Evolutionary conservation across 225 moss, liverwort and hornwort species (phyloP).

Genomic region (Antitrichia curtipendula): DNA sequence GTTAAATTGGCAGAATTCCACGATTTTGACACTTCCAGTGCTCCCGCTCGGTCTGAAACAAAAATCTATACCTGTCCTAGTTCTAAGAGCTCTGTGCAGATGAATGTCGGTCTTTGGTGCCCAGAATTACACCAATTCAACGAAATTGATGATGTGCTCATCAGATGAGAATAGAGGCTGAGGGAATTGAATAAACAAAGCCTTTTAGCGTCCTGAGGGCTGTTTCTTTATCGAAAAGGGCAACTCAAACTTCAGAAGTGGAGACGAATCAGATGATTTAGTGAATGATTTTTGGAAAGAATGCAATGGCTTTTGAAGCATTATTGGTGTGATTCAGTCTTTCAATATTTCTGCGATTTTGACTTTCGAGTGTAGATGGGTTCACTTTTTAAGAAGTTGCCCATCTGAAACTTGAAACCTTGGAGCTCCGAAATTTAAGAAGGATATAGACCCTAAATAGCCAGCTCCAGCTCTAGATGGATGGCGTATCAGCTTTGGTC

Average conservation of each 20-base stretch:
- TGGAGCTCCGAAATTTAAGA: background rate
- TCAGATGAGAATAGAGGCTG: background rate
- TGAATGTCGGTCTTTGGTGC: background rate
- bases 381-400: background rate
- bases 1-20: background rate
- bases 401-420: background rate
- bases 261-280: background rate
- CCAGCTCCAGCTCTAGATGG: background rate
- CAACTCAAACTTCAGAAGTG: background rate
- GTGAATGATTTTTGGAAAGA: too few species aligned
- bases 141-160: background rate
- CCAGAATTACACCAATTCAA: background rate
- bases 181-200: background rate
- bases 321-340: too few species aligned
- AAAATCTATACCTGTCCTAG: too few species aligned
- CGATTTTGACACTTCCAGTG: too few species aligned
- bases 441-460: background rate
- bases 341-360: too few species aligned
- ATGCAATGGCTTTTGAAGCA: background rate
- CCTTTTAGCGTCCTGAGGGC: background rate
- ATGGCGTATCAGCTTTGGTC: background rate
- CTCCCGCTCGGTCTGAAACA: too few species aligned
- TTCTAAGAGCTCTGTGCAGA: background rate
- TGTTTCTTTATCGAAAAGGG: background rate
- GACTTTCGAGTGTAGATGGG: background rate